Evolutionary conservation across 768 basidiomycete species (phyloP).

Genomic region (Obba rivulosa): DNA sequence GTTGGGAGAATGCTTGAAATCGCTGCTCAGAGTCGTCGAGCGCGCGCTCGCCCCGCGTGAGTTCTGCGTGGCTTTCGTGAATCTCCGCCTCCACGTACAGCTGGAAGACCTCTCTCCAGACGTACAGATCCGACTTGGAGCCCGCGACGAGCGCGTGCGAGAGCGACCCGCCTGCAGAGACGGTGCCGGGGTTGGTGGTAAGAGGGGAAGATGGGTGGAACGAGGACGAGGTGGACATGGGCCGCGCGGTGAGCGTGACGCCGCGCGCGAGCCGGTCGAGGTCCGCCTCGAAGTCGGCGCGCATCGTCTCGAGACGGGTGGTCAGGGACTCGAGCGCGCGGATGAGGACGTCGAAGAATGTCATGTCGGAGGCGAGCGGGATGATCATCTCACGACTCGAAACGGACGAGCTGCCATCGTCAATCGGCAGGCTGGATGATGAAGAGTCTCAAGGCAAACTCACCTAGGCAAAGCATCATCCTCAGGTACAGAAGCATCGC

Average conservation of each 20-base stretch:
- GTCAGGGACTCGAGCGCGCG: slow-evolving; percentile 52
- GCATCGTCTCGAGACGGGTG: slow-evolving; percentile 45
- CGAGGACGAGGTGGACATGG: slow-evolving; percentile 25
- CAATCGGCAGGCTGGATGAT: no score
- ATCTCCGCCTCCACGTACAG: slow-evolving; percentile 83
- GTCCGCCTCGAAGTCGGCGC: slow-evolving; percentile 42
- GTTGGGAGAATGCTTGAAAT: slow-evolving; percentile 61
- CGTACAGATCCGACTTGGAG: slow-evolving; percentile 60
- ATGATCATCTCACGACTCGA: slow-evolving; percentile 54
- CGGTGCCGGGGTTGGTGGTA: slow-evolving; percentile 15
- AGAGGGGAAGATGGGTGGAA: slow-evolving; percentile 30
- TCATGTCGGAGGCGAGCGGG: slow-evolving; percentile 71
- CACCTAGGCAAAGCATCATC: no score
- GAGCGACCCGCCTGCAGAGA: slow-evolving; percentile 16
- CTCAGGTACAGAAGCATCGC: not conserved
- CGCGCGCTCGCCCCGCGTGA: slow-evolving; percentile 58
- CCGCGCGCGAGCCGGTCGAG: slow-evolving; percentile 42
- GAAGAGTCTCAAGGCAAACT: no score
- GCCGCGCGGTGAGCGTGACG: slow-evolving; percentile 29
- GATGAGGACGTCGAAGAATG: slow-evolving; percentile 74
- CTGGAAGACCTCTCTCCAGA: slow-evolving; percentile 88
- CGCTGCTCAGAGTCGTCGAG: slow-evolving; percentile 66
- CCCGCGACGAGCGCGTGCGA: slow-evolving; percentile 1
- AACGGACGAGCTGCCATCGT: no score
- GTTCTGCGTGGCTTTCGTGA: slow-evolving; percentile 70